phyloP scores from a whole-genome alignment of 2,329 filamentous ascomycete species.

The Aspergillus quadricinctus region DNA sequence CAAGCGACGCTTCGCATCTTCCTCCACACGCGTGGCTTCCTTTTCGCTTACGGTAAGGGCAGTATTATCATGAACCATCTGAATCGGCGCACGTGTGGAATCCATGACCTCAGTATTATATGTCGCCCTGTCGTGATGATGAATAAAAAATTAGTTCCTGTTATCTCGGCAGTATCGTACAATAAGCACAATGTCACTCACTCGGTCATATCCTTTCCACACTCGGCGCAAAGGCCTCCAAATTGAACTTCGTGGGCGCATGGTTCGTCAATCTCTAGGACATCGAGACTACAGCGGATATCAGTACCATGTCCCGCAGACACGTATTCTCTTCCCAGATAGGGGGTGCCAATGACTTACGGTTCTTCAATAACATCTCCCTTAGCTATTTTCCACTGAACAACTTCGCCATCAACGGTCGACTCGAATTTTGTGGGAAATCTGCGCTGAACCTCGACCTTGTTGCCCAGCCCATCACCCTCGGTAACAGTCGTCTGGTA shows the following conservation, averaged over 20 bases:
- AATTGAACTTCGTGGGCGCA: slow-evolving; percentile 91
- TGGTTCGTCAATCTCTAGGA: slow-evolving; percentile 80
- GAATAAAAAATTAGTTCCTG: background rate
- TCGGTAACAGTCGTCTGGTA: slow-evolving; percentile 71
- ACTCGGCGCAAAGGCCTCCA: slow-evolving; percentile 83
- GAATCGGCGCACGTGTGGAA: slow-evolving; percentile 82
- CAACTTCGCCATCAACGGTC: slow-evolving; percentile 73
- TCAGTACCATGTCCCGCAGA: slow-evolving; percentile 1
- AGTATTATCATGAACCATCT: slow-evolving; percentile 90
- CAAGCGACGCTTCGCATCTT: slow-evolving; percentile 78
- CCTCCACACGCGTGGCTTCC: slow-evolving; percentile 77
- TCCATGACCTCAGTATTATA: slow-evolving; percentile 78
- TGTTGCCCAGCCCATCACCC: slow-evolving; percentile 68
- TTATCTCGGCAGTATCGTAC: background rate
- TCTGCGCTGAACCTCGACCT: slow-evolving; percentile 62
- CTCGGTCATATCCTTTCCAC: slow-evolving; percentile 94
- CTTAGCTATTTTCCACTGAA: slow-evolving; percentile 65
- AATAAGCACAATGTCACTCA: slow-evolving; percentile 31
- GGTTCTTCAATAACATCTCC: slow-evolving; percentile 42
- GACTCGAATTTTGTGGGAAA: slow-evolving; percentile 79
- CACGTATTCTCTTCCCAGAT: background rate
- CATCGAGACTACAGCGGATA: slow-evolving; percentile 44
- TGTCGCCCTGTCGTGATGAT: slow-evolving; percentile 48
- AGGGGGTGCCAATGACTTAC: slow-evolving; percentile 25
- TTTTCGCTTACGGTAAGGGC: slow-evolving; percentile 77